These are phyloP conservation scores for Acanthamoeba comandoni DNA, from an alignment of 208 protist species.

Conservation along the genomic window DNA sequence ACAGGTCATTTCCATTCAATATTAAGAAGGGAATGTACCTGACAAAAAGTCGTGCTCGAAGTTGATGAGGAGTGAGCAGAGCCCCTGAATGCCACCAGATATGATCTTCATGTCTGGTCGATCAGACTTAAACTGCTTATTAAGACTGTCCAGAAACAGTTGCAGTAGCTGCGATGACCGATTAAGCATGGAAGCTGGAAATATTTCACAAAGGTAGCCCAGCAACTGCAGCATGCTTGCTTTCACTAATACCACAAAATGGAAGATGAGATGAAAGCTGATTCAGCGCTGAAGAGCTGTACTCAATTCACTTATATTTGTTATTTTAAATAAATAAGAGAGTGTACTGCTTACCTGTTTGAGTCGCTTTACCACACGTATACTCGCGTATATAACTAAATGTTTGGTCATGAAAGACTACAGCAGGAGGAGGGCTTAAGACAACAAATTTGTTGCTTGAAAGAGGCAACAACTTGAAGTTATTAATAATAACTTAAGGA, in stretches of 20 bases:
- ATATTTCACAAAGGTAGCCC: conserved; percentile 55
- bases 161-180: conserved; percentile 68
- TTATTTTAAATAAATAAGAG: too few species aligned
- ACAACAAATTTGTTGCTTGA: not conserved
- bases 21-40: too few species aligned
- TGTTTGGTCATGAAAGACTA: too few species aligned
- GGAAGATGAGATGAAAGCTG: too few species aligned
- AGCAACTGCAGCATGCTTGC: conserved; percentile 71
- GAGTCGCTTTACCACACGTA: conserved; percentile 51
- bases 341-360: too few species aligned
- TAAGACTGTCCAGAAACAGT: conserved; percentile 74
- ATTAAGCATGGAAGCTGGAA: conserved; percentile 66
- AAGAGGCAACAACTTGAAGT: too few species aligned
- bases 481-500: too few species aligned
- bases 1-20: too few species aligned
- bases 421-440: not conserved
- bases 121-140: conserved; percentile 70
- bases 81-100: conserved; percentile 72
- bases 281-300: too few species aligned
- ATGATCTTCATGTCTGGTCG: conserved; percentile 80
- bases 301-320: too few species aligned
- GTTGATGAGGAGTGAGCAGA: conserved; percentile 73
- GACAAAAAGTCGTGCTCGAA: conserved; percentile 70
- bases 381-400: conserved; percentile 57
- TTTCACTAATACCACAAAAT: too few species aligned